Evolutionary conservation across 208 protist genomes (phyloP).

Genomic region (Leishmania arabica): DNA sequence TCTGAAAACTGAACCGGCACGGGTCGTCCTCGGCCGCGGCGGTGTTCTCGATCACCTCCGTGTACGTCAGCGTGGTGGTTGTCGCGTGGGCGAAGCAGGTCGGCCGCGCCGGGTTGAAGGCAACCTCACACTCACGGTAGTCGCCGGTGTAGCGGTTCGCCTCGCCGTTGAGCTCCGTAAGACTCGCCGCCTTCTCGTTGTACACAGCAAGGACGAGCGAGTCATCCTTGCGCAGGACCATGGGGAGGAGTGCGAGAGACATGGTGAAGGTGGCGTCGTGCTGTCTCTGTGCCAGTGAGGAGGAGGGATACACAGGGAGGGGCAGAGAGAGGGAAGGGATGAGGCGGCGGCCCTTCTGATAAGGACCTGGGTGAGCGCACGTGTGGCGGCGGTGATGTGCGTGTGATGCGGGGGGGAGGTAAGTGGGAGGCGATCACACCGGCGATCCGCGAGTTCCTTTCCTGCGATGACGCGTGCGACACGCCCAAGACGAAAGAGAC

Average conservation of each 20-base stretch:
- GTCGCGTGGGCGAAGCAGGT: slow-evolving; percentile 79
- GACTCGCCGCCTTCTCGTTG: slow-evolving; percentile 49
- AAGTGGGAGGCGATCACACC: background rate
- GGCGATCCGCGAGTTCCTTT: background rate
- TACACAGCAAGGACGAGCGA: slow-evolving; percentile 67
- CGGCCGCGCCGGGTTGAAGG: slow-evolving; percentile 57
- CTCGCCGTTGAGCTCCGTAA: slow-evolving; percentile 50
- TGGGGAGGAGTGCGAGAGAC: slow-evolving; percentile 37
- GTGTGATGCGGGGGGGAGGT: background rate
- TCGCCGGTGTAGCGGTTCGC: slow-evolving; percentile 58
- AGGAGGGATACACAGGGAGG: background rate
- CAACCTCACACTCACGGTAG: slow-evolving; percentile 83
- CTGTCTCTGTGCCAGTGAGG: background rate
- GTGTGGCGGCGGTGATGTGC: background rate
- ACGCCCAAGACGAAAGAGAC: background rate
- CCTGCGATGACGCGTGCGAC: background rate
- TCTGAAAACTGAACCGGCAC: slow-evolving; percentile 28
- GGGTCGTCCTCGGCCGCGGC: slow-evolving; percentile 21
- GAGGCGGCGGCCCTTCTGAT: background rate
- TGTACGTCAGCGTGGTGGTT: slow-evolving; percentile 72
- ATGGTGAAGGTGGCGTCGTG: slow-evolving; percentile 1
- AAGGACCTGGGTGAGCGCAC: background rate
- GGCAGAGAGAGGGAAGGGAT: background rate
- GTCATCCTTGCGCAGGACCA: slow-evolving; percentile 82
- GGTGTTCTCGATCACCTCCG: slow-evolving; percentile 42